These are phyloP conservation scores for Russula lepida DNA, from an alignment of 768 basidiomycete genomes.

Conservation along the genomic window DNA sequence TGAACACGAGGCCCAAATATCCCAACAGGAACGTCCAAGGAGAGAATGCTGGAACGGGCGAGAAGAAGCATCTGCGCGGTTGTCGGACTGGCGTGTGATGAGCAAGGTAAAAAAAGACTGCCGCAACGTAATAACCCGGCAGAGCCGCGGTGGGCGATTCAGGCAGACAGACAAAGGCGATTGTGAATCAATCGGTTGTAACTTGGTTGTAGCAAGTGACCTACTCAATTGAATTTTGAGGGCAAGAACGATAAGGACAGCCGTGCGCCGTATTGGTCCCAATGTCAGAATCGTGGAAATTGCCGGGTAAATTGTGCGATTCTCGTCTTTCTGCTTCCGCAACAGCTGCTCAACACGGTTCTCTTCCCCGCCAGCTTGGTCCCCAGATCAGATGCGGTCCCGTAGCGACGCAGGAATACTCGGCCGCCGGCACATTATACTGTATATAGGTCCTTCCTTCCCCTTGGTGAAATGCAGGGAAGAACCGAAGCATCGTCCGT, in stretches of 20 bases:
- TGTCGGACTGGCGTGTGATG: background rate
- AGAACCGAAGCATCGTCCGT: too few species aligned
- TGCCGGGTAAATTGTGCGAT: background rate
- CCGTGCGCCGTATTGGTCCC: background rate
- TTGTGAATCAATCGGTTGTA: background rate
- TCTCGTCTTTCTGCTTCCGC: background rate
- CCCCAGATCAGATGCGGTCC: background rate
- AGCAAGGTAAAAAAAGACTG: background rate
- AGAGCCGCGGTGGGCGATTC: background rate
- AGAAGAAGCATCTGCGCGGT: background rate
- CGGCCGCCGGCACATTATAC: background rate
- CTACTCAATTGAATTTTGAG: background rate
- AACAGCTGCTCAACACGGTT: background rate
- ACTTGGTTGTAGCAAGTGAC: background rate
- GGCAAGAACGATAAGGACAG: background rate
- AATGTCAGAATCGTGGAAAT: background rate
- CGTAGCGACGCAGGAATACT: background rate
- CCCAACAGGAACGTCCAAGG: background rate
- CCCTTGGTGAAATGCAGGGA: too few species aligned
- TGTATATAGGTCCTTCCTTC: background rate
- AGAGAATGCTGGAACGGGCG: background rate
- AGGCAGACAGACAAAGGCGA: background rate
- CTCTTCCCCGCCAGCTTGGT: background rate
- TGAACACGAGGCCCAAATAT: background rate
- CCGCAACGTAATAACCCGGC: background rate